These are phyloP conservation scores for Globisporangium rhizosaccharum DNA, from an alignment of 352 stramenopile genomes.

Conservation along the genomic window DNA sequence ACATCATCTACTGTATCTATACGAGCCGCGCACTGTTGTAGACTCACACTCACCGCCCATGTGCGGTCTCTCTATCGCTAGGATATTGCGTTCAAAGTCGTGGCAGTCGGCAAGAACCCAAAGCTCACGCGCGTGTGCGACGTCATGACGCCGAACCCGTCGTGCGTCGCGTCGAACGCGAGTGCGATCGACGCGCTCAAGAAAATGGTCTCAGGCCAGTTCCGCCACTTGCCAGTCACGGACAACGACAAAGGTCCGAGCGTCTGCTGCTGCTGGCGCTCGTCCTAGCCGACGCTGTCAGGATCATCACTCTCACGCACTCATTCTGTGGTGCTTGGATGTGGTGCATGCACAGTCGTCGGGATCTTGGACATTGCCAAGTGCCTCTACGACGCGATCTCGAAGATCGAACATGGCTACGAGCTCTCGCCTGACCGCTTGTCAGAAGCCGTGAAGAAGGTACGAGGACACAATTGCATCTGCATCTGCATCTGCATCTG, in stretches of 20 bases:
- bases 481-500: neutral
- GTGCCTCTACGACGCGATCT: slow-evolving; percentile 97
- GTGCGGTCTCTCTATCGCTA: slow-evolving; percentile 19
- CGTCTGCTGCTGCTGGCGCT: neutral
- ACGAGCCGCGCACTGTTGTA: neutral
- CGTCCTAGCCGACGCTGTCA: too few relatives aligned
- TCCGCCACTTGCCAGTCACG: slow-evolving; percentile 95
- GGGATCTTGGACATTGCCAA: slow-evolving; percentile 98
- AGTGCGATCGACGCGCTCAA: slow-evolving; percentile 94
- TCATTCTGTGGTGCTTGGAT: neutral
- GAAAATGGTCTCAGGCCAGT: slow-evolving; percentile 95
- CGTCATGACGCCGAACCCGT: slow-evolving; percentile 95
- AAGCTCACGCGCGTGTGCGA: slow-evolving; percentile 70
- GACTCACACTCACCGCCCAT: neutral
- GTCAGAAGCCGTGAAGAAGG: slow-evolving; percentile 75
- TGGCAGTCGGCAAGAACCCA: slow-evolving; percentile 84
- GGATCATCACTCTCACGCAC: too few relatives aligned
- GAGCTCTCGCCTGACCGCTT: slow-evolving; percentile 65
- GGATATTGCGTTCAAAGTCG: slow-evolving; percentile 92
- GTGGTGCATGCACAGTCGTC: slow-evolving; percentile 56
- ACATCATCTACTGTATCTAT: neutral
- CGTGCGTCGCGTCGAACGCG: slow-evolving; percentile 90
- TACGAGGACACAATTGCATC: slow-evolving; percentile 10
- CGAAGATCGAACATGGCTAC: slow-evolving; percentile 92
- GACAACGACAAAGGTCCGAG: slow-evolving; percentile 77